phyloP scores from a whole-genome alignment of 1,139 yeast species.

The Blastobotrys apis region DNA sequence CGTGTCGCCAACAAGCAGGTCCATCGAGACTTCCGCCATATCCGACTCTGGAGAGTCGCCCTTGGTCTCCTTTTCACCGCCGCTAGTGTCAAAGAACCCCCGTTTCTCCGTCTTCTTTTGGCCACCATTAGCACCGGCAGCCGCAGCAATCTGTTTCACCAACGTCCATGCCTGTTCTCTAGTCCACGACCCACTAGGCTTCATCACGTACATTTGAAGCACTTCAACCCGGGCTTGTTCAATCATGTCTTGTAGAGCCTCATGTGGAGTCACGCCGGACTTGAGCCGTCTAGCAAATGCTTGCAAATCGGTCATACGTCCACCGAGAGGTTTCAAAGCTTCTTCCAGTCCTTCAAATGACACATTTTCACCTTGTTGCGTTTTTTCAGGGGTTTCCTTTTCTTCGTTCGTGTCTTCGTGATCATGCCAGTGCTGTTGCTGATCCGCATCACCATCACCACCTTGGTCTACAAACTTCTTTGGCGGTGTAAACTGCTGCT shows the following conservation, averaged over 20 bases:
- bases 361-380: conserved; percentile 1
- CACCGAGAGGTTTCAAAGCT: conserved; percentile 77
- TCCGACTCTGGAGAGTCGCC: background rate
- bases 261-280: conserved; percentile 77
- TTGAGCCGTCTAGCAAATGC: conserved; percentile 82
- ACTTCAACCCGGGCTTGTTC: conserved; percentile 84
- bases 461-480: conserved; percentile 22
- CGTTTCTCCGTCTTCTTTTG: background rate
- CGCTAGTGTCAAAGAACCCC: conserved; percentile 4
- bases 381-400: background rate
- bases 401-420: conserved; percentile 12
- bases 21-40: conserved; percentile 15
- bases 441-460: conserved; percentile 19
- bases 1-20: conserved; percentile 37
- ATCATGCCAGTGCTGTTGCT: too few relatives aligned
- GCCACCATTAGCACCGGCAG: background rate
- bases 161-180: conserved; percentile 87
- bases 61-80: conserved; percentile 8
- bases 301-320: conserved; percentile 90
- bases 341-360: conserved; percentile 39
- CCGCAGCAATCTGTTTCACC: conserved; percentile 55
- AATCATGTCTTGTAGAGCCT: conserved; percentile 75
- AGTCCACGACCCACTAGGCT: conserved; percentile 51
- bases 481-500: conserved; percentile 46
- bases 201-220: conserved; percentile 68